Evolutionary conservation across 2,329 filamentous ascomycete species (phyloP).

Genomic region (Scedosporium boydii): DNA sequence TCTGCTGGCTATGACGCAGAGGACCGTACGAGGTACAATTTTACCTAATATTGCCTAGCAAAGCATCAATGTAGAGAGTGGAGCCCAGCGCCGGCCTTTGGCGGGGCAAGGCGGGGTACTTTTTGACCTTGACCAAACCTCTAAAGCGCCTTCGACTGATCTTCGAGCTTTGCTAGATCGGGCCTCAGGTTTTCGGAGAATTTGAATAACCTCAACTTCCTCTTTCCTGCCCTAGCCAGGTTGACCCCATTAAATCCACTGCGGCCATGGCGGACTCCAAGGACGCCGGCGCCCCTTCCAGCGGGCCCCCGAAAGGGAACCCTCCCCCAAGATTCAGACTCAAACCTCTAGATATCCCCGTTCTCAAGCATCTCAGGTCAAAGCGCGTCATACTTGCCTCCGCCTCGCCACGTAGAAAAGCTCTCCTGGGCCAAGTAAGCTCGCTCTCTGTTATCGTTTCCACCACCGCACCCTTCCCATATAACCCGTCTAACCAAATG

Average conservation of each 20-base stretch:
- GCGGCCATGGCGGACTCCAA: slow-evolving; percentile 1
- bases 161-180: not conserved
- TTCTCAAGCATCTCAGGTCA: slow-evolving; percentile 64
- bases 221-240: not conserved
- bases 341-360: slow-evolving; percentile 57
- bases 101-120: no score
- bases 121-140: no score
- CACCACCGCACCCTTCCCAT: not conserved
- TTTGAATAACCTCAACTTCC: not conserved
- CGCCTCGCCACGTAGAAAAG: slow-evolving; percentile 73
- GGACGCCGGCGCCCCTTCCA: not conserved
- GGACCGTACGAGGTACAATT: no score
- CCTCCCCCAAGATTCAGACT: not conserved
- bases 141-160: not conserved
- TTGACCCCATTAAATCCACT: not conserved
- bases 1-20: no score
- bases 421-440: slow-evolving; percentile 62
- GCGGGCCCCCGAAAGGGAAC: not conserved
- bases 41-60: no score
- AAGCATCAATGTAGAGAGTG: no score
- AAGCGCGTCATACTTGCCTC: slow-evolving; percentile 86
- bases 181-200: not conserved
- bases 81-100: no score
- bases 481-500: not conserved
- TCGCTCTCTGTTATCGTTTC: not conserved